Evolutionary conservation across 164 flowering plant species (phyloP), one percentile per base, ranked within the genome.

Genomic region (Vitis rupestris): DNA sequence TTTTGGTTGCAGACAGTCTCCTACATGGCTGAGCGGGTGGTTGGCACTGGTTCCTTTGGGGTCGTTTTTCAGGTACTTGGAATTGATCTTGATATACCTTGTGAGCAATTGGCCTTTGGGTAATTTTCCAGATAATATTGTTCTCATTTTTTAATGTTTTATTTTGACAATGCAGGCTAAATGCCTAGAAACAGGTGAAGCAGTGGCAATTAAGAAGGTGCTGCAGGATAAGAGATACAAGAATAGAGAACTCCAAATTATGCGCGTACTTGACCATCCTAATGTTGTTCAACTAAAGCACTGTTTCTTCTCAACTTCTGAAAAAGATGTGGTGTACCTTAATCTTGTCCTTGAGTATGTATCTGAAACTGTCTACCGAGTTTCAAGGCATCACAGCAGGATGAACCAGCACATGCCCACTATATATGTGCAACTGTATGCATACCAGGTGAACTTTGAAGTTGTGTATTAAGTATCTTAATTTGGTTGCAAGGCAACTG

Each of bases 11-110:
- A 96, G 99, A 90, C 91, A 57, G 71, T 93, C 72, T 91, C 99
- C 8, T 96, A 88, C 79, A 89, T 90, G 93, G 98, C 97, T 51
- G 99, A 96, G 78, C 95, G 97, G 70, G 95, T 93, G 60, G 99
- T 93, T 64, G 99, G 99, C 51, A 91, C 93, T 77, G 99, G 99
- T 80, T 96, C 99, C n/a, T 96, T 96, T 84, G 99, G 99, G 62
- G 95, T 93, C 66, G 99, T 96, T 49, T 96, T 86, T 79, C 97
- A 96, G 98, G 99, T 94, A 79, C n/a, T n/a, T 23, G 17, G 12
- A 63, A 44, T 17, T 23, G 6, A 8, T 66, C 53, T 13, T 54
- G 17, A 50, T 48, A 13, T 55, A 31, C 27, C 16, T 29, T 6
- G 19, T 55, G 54, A 10, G 19, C 14, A 44, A 12, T 15, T 29